Evolutionary conservation across 2,329 filamentous ascomycete species (phyloP).

Genomic region (Talaromyces funiculosus): DNA sequence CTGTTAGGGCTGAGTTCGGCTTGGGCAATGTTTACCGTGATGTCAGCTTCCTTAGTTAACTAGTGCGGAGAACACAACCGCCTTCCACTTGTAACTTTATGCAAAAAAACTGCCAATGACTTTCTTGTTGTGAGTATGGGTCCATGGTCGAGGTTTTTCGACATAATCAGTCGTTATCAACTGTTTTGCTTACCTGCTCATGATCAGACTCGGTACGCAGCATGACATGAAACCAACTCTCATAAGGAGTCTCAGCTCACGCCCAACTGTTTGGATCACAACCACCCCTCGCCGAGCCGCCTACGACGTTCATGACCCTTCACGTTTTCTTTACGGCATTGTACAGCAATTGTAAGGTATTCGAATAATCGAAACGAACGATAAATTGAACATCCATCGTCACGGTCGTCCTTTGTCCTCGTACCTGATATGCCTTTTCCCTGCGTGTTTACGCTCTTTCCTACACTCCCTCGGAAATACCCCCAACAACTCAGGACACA

Average conservation of each 20-base stretch:
- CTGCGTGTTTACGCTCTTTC: slow-evolving; percentile 15
- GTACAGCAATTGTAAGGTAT: neutral
- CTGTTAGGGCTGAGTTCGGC: slow-evolving; percentile 7
- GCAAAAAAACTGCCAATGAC: neutral
- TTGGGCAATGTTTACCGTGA: slow-evolving; percentile 7
- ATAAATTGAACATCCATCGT: neutral
- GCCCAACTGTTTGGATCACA: slow-evolving; percentile 10
- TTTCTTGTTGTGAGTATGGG: neutral
- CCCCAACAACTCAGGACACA: neutral
- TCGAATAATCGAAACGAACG: neutral
- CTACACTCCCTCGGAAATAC: slow-evolving; percentile 6
- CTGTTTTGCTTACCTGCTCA: neutral
- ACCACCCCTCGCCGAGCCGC: slow-evolving; percentile 4
- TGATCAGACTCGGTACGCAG: neutral
- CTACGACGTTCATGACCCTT: slow-evolving; percentile 1
- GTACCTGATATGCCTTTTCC: slow-evolving; percentile 21
- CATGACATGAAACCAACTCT: slow-evolving; percentile 11
- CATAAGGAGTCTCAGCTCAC: slow-evolving; percentile 10
- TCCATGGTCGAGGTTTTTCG: neutral
- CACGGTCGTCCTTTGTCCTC: neutral
- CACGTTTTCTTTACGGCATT: slow-evolving; percentile 1
- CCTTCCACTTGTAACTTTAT: slow-evolving; percentile 4
- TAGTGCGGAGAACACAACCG: slow-evolving; percentile 10
- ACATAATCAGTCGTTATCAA: neutral
- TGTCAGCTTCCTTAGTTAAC: slow-evolving; percentile 9